Base-by-base conservation (phyloP, 2,329 filamentous ascomycete species). In the Fusarium goolgardi region DNA sequence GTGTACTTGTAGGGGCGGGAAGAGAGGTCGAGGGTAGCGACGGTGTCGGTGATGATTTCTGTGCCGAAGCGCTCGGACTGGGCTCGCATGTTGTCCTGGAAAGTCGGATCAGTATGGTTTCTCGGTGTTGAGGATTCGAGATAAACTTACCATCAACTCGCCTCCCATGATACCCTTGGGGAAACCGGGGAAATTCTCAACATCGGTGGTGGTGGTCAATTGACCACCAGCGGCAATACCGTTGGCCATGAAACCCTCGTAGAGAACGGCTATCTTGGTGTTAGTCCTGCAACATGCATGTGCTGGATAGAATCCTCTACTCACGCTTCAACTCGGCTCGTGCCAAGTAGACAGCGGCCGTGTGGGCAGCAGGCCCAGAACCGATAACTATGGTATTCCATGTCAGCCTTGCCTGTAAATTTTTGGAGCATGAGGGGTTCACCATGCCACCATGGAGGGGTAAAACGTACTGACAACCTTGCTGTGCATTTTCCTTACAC, bases 161-260 rank as follows among this genome's bases (percentile, higher is more conserved):
- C 87, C 82, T 71, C 96, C 96, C 81, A 93, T 91, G 78, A 99
- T 94, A 68, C 91, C 92, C 74, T 92, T 88, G 75, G 92, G 91
- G 83, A 98, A 99, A 47, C 96, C 96, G 27, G 96, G 96, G 82
- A 91, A 99, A 87, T 99, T 99, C 85, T 99, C 96, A 63, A 99
- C 90, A 73, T 99, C 96, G 75, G 97, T 98, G 56, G 96, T 99
- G 27, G 96, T 99, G 56, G 96, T 99, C 73, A 99, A 86, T 85
- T 99, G 96, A 59, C 96, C 96, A 73, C 96, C 96, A 44, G 96
- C 93, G 9, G 96, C 96, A 75, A 96, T 97, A 76, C 95, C 96
- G 77, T 97, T 96, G 75, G 96, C 96, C 79, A 99, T 90, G 87
- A 99, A 97, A 73, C 96, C 96, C 83, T 99, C 96, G 79, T 98